Conservation (phyloP, 192 early-diverging fungal genomes). For the Polychytrium aggregatum region DNA sequence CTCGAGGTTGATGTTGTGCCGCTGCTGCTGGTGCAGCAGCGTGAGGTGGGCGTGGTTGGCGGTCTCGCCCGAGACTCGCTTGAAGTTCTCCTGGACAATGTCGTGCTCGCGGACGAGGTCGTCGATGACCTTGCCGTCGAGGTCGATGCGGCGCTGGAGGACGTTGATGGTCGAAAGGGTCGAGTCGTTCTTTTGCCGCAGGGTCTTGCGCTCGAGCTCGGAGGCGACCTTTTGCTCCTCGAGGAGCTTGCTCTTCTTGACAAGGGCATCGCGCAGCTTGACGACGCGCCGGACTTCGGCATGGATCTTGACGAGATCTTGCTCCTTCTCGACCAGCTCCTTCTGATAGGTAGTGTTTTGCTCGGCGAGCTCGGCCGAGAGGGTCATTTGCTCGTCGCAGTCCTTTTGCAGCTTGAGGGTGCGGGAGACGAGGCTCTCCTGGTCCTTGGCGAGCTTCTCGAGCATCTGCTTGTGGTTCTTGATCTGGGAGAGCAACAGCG, state of each 20-base stretch:
- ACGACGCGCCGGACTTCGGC: conserved; percentile 38
- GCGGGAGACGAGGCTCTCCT: conserved; percentile 32
- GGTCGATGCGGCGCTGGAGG: conserved; percentile 29
- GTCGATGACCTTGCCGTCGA: conserved; percentile 35
- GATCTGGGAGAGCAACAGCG: conserved; percentile 41
- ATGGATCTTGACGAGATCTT: conserved; percentile 26
- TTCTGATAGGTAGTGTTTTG: conserved; percentile 29
- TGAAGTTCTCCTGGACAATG: conserved; percentile 29
- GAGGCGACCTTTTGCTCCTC: conserved; percentile 45
- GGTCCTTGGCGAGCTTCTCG: conserved; percentile 41
- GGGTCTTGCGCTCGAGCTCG: conserved; percentile 32
- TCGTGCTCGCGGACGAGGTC: conserved; percentile 39
- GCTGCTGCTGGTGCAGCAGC: conserved; percentile 31
- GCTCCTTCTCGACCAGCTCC: conserved; percentile 34
- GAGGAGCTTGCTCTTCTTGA: conserved; percentile 40
- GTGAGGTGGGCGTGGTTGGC: conserved; percentile 16
- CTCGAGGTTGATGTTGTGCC: conserved; percentile 47
- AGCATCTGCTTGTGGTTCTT: conserved; percentile 36
- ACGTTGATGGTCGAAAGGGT: conserved; percentile 21
- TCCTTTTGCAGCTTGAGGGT: conserved; percentile 44
- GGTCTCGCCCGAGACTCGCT: conserved; percentile 28
- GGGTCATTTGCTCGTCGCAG: conserved; percentile 41
- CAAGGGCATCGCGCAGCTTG: conserved; percentile 31
- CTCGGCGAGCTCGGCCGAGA: conserved; percentile 31
- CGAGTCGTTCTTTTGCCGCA: conserved; percentile 27